These are phyloP conservation scores for Eremomyces bilateralis DNA, from an alignment of 495 filamentous ascomycete species.

Conservation along the genomic window DNA sequence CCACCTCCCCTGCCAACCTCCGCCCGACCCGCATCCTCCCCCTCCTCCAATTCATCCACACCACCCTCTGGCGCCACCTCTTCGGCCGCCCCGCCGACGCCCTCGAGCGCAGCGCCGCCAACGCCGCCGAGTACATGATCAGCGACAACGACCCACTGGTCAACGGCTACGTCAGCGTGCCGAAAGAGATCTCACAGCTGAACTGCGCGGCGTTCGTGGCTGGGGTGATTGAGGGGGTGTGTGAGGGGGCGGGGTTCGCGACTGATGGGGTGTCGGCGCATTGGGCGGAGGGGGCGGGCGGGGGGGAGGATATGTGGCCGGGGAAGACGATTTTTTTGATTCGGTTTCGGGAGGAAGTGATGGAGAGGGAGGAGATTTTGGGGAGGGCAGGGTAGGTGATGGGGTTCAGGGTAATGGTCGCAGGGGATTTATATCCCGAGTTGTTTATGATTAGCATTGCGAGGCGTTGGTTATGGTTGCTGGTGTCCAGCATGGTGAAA, in stretches of 20 bases:
- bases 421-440: too few species aligned
- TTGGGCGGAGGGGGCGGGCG: conserved; percentile 29
- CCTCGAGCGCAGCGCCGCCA: conserved; percentile 66
- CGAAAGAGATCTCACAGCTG: conserved; percentile 82
- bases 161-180: conserved; percentile 78
- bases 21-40: conserved; percentile 75
- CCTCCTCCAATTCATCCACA: conserved; percentile 85
- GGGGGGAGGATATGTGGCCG: conserved; percentile 54
- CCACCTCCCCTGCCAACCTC: conserved; percentile 35
- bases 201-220: conserved; percentile 94
- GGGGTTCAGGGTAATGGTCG: too few species aligned
- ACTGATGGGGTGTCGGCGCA: conserved; percentile 73
- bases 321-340: conserved; percentile 88
- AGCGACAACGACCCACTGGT: conserved; percentile 91
- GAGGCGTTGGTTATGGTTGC: too few species aligned
- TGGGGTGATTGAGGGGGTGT: conserved; percentile 85
- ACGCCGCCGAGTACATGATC: conserved; percentile 93
- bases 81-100: conserved; percentile 78
- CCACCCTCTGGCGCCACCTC: conserved; percentile 73
- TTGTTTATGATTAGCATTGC: too few species aligned
- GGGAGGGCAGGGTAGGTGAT: conserved; percentile 8
- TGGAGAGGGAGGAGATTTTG: conserved; percentile 70
- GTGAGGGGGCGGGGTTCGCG: conserved; percentile 75
- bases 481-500: too few species aligned
- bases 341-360: conserved; percentile 65